Base-by-base conservation (phyloP, 2,329 filamentous ascomycete species). In the Monosporascus sp. region DNA sequence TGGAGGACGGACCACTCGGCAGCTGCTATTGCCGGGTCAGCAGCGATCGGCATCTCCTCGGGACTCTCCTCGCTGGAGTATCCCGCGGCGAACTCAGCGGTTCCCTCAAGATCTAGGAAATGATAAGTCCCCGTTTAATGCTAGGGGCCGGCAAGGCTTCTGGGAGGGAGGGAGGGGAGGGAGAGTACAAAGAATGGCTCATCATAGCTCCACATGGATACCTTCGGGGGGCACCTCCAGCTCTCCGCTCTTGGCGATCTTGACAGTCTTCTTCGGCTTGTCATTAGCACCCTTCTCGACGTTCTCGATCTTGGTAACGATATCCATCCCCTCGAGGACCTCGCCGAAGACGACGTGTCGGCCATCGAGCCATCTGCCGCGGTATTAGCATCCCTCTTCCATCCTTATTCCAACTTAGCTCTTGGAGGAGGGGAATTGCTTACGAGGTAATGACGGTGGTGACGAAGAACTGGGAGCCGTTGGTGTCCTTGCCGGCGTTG, bases 381-480 rank as follows among this genome's bases (percentile, higher is more conserved):
- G 60, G 54, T 45, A 18, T 49, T 44, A 52, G 65, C 54, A 63
- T 48, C 48, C 37, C 24, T 18, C 46, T 39, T 27, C 44, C 14
- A 20, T 22, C 43, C 11, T n/a, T 51, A 18, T 47, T n/a, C 18
- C 3, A 7, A 11, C n/a, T 49, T 57, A n/a, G 50, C 22, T 41
- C 6, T 17, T 47, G 52, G 55, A 51, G 3, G 24, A 47, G 15
- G 31, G 47, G 27, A 38, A 45, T n/a, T 14, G 66, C 80, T 75
- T 79, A 87, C 84, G 81, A 81, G 65, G 89, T 93, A 66, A 90
- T 70, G 67, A 85, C 86, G 62, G 89, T 93, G 66, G 90, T 94
- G 71, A 94, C 92, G 81, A 94, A 94, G 80, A 94, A 94, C 71
- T 94, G 89, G 54, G 87, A 90, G 69, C 89, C 89, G 70, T 92